phyloP scores from a whole-genome alignment of 2,329 filamentous ascomycete genomes.

The Furcasterigmium furcatum region DNA sequence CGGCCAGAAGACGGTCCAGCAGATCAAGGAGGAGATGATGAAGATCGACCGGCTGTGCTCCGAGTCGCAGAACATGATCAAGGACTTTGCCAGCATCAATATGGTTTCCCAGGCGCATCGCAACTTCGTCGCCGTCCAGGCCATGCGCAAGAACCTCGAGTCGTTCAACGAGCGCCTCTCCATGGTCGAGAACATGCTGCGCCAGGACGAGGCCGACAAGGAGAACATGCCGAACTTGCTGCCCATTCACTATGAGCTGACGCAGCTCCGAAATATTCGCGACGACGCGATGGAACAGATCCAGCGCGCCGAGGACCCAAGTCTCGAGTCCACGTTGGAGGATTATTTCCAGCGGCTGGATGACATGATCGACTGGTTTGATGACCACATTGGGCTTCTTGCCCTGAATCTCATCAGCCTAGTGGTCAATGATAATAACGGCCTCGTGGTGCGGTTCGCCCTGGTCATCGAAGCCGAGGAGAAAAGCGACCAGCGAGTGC shows the following conservation, averaged over 20 bases:
- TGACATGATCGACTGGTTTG: constrained; percentile 88
- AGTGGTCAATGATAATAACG: constrained; percentile 81
- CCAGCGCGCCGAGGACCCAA: constrained; percentile 67
- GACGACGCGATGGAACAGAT: constrained; percentile 98
- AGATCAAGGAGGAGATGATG: constrained; percentile 97
- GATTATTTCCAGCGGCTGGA: constrained; percentile 89
- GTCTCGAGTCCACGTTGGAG: constrained; percentile 77
- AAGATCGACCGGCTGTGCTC: constrained; percentile 97
- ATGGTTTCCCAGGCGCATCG: constrained; percentile 89
- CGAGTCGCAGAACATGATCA: constrained; percentile 95
- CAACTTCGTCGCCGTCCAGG: constrained; percentile 91
- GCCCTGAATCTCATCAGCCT: constrained; percentile 88
- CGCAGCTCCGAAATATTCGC: constrained; percentile 85
- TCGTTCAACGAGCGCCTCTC: constrained; percentile 77
- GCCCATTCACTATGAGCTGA: constrained; percentile 87
- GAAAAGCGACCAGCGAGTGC: constrained; percentile 88
- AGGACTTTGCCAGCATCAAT: constrained; percentile 92
- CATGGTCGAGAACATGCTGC: constrained; percentile 73
- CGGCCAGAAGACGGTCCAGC: constrained; percentile 85
- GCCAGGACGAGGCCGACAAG: constrained; percentile 78
- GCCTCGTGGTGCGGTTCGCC: constrained; percentile 86
- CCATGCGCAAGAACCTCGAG: constrained; percentile 89
- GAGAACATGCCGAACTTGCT: constrained; percentile 92
- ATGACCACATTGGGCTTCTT: constrained; percentile 86
- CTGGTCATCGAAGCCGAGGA: constrained; percentile 94